Percentiles rank a stretch among this genome's conserved stretches.
Evolutionary conservation across 331 rosid species (phyloP).

Genomic region (Quercus phellos): DNA sequence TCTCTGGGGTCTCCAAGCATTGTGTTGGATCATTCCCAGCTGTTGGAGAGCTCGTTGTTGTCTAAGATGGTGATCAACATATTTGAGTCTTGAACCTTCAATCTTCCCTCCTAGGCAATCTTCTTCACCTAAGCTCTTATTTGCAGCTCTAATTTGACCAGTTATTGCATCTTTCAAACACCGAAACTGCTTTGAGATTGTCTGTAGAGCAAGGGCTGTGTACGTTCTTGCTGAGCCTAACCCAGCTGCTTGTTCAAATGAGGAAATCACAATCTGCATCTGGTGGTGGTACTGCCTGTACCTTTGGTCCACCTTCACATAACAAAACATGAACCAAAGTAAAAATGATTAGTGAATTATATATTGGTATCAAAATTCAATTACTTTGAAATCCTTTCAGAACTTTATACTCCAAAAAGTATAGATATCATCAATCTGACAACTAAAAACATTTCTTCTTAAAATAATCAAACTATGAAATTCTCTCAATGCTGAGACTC

Average conservation of each 20-base stretch:
- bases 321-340: neutral
- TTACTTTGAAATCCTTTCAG: neutral
- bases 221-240: conserved; percentile 74
- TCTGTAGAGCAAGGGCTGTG: conserved; percentile 76
- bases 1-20: conserved; percentile 98
- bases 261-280: conserved; percentile 66
- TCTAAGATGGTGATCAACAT: conserved; percentile 76
- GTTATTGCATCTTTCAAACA: conserved; percentile 82
- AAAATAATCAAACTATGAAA: neutral
- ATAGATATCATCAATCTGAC: too few species aligned
- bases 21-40: conserved; percentile 89
- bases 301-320: conserved; percentile 77
- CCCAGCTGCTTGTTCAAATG: conserved; percentile 84
- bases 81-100: conserved; percentile 85
- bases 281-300: conserved; percentile 83
- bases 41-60: conserved; percentile 94
- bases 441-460: too few species aligned
- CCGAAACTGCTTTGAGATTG: conserved; percentile 87
- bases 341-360: neutral
- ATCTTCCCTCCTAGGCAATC: conserved; percentile 51
- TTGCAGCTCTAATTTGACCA: conserved; percentile 61
- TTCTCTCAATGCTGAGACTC: neutral
- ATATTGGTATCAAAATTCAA: neutral
- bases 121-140: conserved; percentile 80
- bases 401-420: neutral